These are phyloP conservation scores for Suillus sp. DNA, from an alignment of 768 basidiomycete species.

Conservation along the genomic window DNA sequence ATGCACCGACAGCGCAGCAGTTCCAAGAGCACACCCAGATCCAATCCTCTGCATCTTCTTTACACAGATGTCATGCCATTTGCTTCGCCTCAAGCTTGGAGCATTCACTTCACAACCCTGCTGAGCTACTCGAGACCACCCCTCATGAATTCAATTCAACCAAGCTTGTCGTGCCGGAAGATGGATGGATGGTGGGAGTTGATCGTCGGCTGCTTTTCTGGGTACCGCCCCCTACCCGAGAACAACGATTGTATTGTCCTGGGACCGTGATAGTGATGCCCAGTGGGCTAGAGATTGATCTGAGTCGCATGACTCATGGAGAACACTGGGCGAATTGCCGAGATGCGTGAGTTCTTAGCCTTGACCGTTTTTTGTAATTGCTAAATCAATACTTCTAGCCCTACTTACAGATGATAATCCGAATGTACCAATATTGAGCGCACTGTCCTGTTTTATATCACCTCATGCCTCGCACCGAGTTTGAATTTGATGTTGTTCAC, in stretches of 20 bases:
- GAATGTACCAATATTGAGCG: neutral
- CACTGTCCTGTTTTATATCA: neutral
- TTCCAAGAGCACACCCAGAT: neutral
- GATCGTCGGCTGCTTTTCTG: neutral
- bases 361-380: neutral
- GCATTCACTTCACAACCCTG: neutral
- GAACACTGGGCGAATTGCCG: neutral
- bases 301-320: neutral
- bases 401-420: neutral
- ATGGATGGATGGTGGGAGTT: neutral
- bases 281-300: neutral
- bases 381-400: neutral
- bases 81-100: neutral
- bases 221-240: neutral
- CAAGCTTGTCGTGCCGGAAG: too few species aligned
- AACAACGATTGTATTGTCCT: neutral
- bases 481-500: too few species aligned
- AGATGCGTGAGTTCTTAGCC: neutral
- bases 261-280: neutral
- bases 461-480: too few species aligned
- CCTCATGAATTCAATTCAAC: too few species aligned
- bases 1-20: slow-evolving; percentile 10
- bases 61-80: neutral
- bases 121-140: neutral
- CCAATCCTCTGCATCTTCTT: neutral